Evolutionary conservation across 805 yeast species (phyloP), one percentile per base, ranked within the genome.

Genomic region (Saccharomycopsis olivae): DNA sequence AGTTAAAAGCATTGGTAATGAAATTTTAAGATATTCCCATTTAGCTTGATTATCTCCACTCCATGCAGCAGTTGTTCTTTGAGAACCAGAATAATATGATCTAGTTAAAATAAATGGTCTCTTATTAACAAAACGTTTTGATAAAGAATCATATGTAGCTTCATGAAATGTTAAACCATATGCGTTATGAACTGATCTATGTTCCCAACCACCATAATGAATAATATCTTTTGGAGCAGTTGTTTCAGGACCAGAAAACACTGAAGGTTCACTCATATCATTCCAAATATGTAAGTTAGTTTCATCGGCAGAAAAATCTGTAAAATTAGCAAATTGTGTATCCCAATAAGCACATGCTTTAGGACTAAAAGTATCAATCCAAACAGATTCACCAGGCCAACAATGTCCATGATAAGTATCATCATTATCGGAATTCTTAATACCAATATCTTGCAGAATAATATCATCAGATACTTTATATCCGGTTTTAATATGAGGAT

Each of bases 181-280:
- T 13, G 84, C 46, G 53, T 92, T 92, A 60, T 92, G 98, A 9
- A 89, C 68, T 3, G 95, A 85, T 45, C 98, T 75, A 55, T 89
- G 94, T 57, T 92, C 97, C 75, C 78, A 78, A 14, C 75, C 71
- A 3, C 86, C 94, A 53, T 64, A 70, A 50, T 89, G 96, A 29
- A 88, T 51, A 17, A 71, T 60, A 57, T 87, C 95, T 51, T 81
- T 81, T 25, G 94, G 94, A 16, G 92, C 76, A 0, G 94, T 64
- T 0, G 96, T 86, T 57, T 92, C 98, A 1, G 97, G 95, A 2
- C 97, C 98, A 50, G 79, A 74, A 56, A 92, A 92, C 4, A 92
- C 80, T 0, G 96, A 85, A 1, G 97, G 96, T 60, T 92, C 99
- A 59, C 83, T 85, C 99, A 92, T 92, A 57, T 92, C 98, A 58